phyloP scores from a whole-genome alignment of 305 asterid genomes.

The Ilex paraguariensis region DNA sequence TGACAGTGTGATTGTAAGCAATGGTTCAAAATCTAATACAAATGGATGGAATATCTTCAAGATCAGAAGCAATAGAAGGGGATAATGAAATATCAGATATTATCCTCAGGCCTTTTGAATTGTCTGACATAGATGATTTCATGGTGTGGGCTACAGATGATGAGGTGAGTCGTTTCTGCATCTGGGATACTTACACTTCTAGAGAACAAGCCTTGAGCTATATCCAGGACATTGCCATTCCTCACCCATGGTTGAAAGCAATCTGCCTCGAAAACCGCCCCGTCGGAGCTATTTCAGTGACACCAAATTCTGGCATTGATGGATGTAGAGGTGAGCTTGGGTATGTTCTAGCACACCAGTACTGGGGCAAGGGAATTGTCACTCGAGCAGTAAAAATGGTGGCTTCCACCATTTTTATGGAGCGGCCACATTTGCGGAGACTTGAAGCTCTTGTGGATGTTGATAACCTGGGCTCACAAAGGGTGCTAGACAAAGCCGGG shows the following conservation, averaged over 20 bases:
- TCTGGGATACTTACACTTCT: constrained; percentile 47
- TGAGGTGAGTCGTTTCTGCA: constrained; percentile 31
- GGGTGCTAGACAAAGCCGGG: constrained; percentile 50
- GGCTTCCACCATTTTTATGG: constrained; percentile 29
- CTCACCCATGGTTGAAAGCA: constrained; percentile 48
- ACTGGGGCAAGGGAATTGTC: constrained; percentile 53
- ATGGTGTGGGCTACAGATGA: constrained; percentile 56
- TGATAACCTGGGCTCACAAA: constrained; percentile 41
- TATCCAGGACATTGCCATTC: constrained; percentile 35
- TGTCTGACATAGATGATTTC: constrained; percentile 46
- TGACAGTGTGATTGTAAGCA: no score
- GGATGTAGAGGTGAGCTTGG: constrained; percentile 51
- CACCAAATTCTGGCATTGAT: constrained; percentile 26
- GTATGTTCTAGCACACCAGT: constrained; percentile 34
- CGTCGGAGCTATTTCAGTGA: constrained; percentile 37
- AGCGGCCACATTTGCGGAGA: constrained; percentile 43
- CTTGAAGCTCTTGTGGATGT: constrained; percentile 42
- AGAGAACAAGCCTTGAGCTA: constrained; percentile 37
- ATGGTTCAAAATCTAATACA: no score
- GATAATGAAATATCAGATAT: constrained; percentile 16
- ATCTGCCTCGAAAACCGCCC: constrained; percentile 26
- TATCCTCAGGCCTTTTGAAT: constrained; percentile 26
- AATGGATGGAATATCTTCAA: background rate
- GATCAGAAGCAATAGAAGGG: background rate
- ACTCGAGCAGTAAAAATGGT: constrained; percentile 46